Evolutionary conservation across 768 basidiomycete genomes (phyloP).

Genomic region (Chlorophyllum brunneum): DNA sequence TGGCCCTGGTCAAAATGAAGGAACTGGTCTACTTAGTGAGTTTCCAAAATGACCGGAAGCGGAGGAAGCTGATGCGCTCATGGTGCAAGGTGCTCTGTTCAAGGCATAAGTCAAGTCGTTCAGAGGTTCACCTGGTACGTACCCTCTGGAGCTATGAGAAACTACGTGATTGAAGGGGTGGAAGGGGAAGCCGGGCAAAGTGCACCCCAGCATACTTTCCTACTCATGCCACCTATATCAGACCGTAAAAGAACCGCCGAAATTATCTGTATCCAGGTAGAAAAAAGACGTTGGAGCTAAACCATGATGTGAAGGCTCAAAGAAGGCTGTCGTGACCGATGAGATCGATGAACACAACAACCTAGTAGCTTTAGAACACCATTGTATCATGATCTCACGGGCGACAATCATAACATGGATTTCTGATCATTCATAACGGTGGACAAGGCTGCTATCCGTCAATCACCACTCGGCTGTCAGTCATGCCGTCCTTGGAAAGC

Average conservation of each 20-base stretch:
- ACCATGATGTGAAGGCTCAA: neutral
- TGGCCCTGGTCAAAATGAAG: too few relatives aligned
- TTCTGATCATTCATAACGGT: too few relatives aligned
- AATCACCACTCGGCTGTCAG: too few relatives aligned
- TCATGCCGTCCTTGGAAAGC: too few relatives aligned
- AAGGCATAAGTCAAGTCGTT: too few relatives aligned
- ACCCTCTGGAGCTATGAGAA: too few relatives aligned
- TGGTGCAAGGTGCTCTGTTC: too few relatives aligned
- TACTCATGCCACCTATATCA: conserved; percentile 9
- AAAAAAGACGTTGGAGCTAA: neutral
- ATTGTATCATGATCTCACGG: neutral
- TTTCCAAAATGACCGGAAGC: too few relatives aligned
- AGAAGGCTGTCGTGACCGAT: conserved; percentile 7
- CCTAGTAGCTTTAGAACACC: neutral
- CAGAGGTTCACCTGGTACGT: too few relatives aligned
- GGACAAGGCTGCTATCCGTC: too few relatives aligned
- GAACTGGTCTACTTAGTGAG: too few relatives aligned
- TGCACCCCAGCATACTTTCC: neutral
- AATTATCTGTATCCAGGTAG: neutral
- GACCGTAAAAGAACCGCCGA: neutral
- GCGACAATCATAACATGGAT: neutral
- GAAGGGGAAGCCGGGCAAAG: neutral
- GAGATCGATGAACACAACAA: conserved; percentile 10
- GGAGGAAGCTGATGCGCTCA: too few relatives aligned
- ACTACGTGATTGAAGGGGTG: neutral